Evolutionary conservation across 1,284 basidiomycete genomes (phyloP), one percentile per base, ranked within the genome.

Genomic region (Calocybe gambosa): DNA sequence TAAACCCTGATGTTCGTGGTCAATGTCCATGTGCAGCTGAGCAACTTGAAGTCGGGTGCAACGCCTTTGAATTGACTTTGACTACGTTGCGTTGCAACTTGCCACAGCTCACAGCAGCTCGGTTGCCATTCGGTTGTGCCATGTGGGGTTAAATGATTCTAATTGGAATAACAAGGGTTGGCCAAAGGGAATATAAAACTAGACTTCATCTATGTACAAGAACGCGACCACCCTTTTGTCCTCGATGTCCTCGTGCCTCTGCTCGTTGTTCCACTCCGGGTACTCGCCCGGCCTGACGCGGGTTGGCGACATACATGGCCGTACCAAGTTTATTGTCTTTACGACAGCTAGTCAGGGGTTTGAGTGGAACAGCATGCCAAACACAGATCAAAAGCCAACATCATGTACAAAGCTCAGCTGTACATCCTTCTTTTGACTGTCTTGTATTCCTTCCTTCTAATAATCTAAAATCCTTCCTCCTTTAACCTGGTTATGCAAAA

Each of bases 1-100:
- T 8, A 83, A 64, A 39, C 50, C 47, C 50, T 71, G 70, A 25
- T 68, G 65, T 55, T 80, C 78, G 43, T 64, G 60, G 62, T 82
- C 78, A 46, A 34, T 29, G n/a, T 47, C 37, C 53, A 50, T 51
- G 42, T 10, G 23, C 34, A 36, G 34, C n/a, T n/a, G n/a, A n/a
- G n/a, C n/a, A n/a, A n/a, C n/a, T n/a, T n/a, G n/a, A n/a, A 35
- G 34, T 36, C 20, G 31, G 12, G 31, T 26, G 33, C 20, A 18
- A n/a, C 20, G 15, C n/a, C n/a, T n/a, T n/a, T n/a, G n/a, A n/a
- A n/a, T n/a, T n/a, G n/a, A n/a, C n/a, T n/a, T n/a, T n/a, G n/a
- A n/a, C n/a, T n/a, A n/a, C n/a, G n/a, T n/a, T n/a, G n/a, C n/a
- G n/a, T n/a, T n/a, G n/a, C n/a, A n/a, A 23, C 21, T 7, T 4